phyloP scores from a whole-genome alignment of 2,329 filamentous ascomycete species.

The Pestalotiopsis sp. region DNA sequence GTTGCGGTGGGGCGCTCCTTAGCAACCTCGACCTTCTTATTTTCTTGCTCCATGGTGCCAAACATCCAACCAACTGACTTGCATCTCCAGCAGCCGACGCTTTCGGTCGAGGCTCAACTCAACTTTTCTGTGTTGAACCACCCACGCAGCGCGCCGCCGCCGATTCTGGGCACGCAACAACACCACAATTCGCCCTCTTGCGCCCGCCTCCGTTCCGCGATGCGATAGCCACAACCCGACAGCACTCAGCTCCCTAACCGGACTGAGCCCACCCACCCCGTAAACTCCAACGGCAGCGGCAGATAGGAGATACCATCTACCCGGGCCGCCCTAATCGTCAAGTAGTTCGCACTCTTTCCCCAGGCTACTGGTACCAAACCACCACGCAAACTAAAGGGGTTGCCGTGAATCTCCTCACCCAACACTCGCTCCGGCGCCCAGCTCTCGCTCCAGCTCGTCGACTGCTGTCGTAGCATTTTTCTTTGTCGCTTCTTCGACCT shows the following conservation, averaged over 20 bases:
- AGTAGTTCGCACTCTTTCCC: not conserved
- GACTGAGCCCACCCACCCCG: constrained; percentile 47
- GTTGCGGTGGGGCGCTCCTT: not conserved
- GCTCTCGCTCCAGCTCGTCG: not conserved
- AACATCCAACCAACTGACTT: constrained; percentile 7
- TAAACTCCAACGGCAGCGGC: not conserved
- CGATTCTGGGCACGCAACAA: not conserved
- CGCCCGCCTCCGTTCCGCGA: constrained; percentile 39
- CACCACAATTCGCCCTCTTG: constrained; percentile 8
- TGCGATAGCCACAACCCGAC: constrained; percentile 55
- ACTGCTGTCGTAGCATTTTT: not conserved
- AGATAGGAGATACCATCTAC: not conserved
- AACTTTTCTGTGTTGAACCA: not conserved
- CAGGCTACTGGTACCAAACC: not conserved
- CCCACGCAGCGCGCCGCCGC: not conserved
- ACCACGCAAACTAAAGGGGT: not conserved
- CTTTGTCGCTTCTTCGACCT: constrained; percentile 6
- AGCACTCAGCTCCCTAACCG: constrained; percentile 60
- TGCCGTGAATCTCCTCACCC: not conserved
- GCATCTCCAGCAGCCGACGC: not conserved
- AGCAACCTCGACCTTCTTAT: constrained; percentile 12
- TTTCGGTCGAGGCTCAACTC: constrained; percentile 7
- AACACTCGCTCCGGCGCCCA: not conserved
- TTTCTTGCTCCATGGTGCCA: constrained; percentile 7
- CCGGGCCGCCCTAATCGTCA: not conserved